phyloP scores from a whole-genome alignment of 2,329 filamentous ascomycete species.

The Fragosphaeria purpurea region DNA sequence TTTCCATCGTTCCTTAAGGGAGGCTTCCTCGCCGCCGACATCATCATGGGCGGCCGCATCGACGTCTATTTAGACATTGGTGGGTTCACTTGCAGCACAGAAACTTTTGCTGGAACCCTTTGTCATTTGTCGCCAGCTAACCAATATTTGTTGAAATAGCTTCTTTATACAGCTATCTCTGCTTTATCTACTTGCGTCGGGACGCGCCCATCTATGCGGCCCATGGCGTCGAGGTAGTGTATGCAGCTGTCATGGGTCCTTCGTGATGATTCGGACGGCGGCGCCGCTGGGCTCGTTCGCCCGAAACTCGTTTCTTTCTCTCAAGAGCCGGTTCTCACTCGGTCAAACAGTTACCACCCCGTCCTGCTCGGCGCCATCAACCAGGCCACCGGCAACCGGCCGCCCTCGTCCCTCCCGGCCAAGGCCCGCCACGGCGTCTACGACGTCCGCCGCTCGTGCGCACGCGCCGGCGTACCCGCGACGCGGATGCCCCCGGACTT shows the following conservation, averaged over 20 bases:
- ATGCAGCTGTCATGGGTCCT: constrained; percentile 19
- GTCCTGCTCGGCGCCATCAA: constrained; percentile 63
- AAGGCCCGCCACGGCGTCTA: constrained; percentile 49
- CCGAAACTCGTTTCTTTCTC: not conserved
- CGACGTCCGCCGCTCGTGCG: constrained; percentile 31
- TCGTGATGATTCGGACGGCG: no score
- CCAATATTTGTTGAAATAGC: constrained; percentile 32
- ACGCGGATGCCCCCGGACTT: constrained; percentile 33
- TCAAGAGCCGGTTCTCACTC: not conserved
- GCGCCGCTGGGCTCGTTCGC: no score
- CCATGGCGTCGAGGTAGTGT: constrained; percentile 58
- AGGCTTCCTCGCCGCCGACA: no score
- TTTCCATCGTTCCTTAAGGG: no score
- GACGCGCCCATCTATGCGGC: constrained; percentile 44
- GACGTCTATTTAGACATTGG: constrained; percentile 53
- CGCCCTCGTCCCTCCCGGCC: constrained; percentile 60
- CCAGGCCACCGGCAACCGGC: constrained; percentile 54
- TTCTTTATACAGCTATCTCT: constrained; percentile 51
- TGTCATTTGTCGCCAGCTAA: constrained; percentile 10
- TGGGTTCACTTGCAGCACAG: constrained; percentile 19
- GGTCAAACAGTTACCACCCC: constrained; percentile 49
- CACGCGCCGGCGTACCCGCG: constrained; percentile 26
- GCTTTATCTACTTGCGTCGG: constrained; percentile 46
- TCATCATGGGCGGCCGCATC: constrained; percentile 12
- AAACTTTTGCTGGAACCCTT: no score